Conservation (phyloP, 2,329 filamentous ascomycete species). For the Dothiorella sarmentorum region DNA sequence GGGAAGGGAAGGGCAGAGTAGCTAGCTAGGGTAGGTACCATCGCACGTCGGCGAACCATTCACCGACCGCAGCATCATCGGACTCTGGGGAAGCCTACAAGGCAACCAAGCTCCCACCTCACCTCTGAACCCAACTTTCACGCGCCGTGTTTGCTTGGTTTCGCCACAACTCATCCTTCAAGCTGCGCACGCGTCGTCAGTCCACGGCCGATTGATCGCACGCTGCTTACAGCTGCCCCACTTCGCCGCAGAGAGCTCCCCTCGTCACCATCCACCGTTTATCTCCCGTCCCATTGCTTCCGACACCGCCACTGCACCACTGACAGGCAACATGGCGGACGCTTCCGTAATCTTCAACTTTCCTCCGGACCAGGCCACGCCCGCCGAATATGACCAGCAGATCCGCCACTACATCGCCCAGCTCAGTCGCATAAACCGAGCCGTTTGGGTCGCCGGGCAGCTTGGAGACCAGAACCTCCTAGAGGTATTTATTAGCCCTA, state of each 20-base stretch:
- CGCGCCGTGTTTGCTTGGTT: neutral
- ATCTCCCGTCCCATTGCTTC: neutral
- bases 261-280: neutral
- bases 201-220: neutral
- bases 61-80: slow-evolving; percentile 16
- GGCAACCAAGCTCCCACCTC: slow-evolving; percentile 12
- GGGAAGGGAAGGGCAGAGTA: neutral
- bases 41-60: slow-evolving; percentile 7
- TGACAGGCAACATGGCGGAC: slow-evolving; percentile 9
- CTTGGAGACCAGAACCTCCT: slow-evolving; percentile 41
- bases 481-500: slow-evolving; percentile 26
- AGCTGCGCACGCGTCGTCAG: neutral
- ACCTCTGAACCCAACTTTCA: neutral
- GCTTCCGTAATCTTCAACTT: slow-evolving; percentile 13
- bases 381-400: slow-evolving; percentile 38
- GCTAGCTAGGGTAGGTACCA: neutral
- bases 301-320: neutral
- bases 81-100: slow-evolving; percentile 17
- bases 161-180: neutral
- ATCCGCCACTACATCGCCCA: slow-evolving; percentile 34
- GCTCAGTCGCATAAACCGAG: slow-evolving; percentile 32
- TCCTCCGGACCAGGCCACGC: slow-evolving; percentile 3
- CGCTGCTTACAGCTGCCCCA: neutral
- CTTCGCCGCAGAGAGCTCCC: slow-evolving; percentile 15
- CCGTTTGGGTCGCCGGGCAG: slow-evolving; percentile 34